phyloP scores from a whole-genome alignment of 108 stramenopile genomes.

The Stephanodiscus triporus region DNA sequence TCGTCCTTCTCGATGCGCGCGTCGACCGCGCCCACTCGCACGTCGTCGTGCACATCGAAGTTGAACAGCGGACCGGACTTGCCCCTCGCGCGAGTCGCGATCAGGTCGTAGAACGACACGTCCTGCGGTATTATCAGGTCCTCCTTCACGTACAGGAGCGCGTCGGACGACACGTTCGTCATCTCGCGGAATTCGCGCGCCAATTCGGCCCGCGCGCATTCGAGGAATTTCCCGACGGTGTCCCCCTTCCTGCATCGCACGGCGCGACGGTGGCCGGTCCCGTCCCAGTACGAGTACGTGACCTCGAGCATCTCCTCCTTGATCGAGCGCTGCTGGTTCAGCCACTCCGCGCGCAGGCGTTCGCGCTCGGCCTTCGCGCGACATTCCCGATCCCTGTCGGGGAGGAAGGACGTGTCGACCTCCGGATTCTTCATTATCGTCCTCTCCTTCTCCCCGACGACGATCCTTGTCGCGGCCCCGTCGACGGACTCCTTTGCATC shows the following conservation, averaged over 20 bases:
- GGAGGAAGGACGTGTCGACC: slow-evolving; percentile 93
- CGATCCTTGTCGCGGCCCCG: background rate
- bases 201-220: slow-evolving; percentile 80
- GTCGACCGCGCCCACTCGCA: slow-evolving; percentile 88
- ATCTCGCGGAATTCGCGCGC: slow-evolving; percentile 87
- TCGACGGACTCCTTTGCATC: slow-evolving; percentile 17
- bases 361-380: slow-evolving; percentile 59
- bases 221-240: slow-evolving; percentile 90
- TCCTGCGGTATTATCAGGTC: slow-evolving; percentile 97
- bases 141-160: slow-evolving; percentile 97
- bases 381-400: slow-evolving; percentile 87
- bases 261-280: slow-evolving; percentile 90
- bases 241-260: slow-evolving; percentile 83
- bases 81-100: slow-evolving; percentile 90
- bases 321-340: slow-evolving; percentile 71
- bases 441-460: background rate
- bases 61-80: slow-evolving; percentile 96
- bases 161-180: slow-evolving; percentile 74
- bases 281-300: slow-evolving; percentile 97
- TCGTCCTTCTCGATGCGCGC: slow-evolving; percentile 94
- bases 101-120: slow-evolving; percentile 96
- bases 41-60: slow-evolving; percentile 96
- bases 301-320: slow-evolving; percentile 89
- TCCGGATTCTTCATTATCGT: slow-evolving; percentile 86
- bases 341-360: slow-evolving; percentile 85